A percentile compares a stretch with the other conserved stretches of the same genome.
Conservation (phyloP, 768 basidiomycete species). For the Tylopilus plumbeoviolaceoides region DNA sequence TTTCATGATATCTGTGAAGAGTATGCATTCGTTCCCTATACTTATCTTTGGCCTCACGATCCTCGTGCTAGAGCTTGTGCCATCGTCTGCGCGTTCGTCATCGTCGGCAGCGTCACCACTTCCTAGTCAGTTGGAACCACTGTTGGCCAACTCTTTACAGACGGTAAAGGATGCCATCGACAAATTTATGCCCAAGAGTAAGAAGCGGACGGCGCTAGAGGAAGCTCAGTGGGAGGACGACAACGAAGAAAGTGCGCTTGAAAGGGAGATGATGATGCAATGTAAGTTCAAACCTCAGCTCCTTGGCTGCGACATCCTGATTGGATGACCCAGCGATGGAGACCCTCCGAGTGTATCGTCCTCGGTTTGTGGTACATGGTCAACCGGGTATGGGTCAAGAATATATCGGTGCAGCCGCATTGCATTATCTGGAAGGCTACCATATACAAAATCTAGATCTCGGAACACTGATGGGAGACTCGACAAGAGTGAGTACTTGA, state of each 20-base stretch:
- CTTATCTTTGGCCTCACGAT: slow-evolving; percentile 3
- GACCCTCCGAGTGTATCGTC: slow-evolving; percentile 84
- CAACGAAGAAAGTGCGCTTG: slow-evolving; percentile 77
- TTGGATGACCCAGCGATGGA: slow-evolving; percentile 67
- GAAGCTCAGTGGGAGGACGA: slow-evolving; percentile 93
- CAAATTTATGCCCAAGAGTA: slow-evolving; percentile 73
- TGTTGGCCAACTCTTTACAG: slow-evolving; percentile 67
- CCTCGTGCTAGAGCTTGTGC: slow-evolving; percentile 69
- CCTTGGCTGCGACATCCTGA: slow-evolving; percentile 1
- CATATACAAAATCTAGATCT: slow-evolving; percentile 93
- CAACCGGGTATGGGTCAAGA: slow-evolving; percentile 84
- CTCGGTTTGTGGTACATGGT: slow-evolving; percentile 82
- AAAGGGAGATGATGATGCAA: slow-evolving; percentile 85
- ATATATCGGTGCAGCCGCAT: slow-evolving; percentile 83
- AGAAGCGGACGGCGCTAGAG: slow-evolving; percentile 80
- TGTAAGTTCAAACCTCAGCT: slow-evolving; percentile 42
- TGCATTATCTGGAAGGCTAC: slow-evolving; percentile 94
- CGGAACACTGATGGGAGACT: slow-evolving; percentile 83
- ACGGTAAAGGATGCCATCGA: slow-evolving; percentile 68
- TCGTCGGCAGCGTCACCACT: slow-evolving; percentile 82
- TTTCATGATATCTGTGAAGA: slow-evolving; percentile 97
- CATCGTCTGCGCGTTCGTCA: slow-evolving; percentile 90
- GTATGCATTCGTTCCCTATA: slow-evolving; percentile 41
- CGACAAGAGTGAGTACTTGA: slow-evolving; percentile 64
- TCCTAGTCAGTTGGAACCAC: slow-evolving; percentile 77